Conservation (phyloP, 108 stramenopile genomes). For the Conticribra guillardii region DNA sequence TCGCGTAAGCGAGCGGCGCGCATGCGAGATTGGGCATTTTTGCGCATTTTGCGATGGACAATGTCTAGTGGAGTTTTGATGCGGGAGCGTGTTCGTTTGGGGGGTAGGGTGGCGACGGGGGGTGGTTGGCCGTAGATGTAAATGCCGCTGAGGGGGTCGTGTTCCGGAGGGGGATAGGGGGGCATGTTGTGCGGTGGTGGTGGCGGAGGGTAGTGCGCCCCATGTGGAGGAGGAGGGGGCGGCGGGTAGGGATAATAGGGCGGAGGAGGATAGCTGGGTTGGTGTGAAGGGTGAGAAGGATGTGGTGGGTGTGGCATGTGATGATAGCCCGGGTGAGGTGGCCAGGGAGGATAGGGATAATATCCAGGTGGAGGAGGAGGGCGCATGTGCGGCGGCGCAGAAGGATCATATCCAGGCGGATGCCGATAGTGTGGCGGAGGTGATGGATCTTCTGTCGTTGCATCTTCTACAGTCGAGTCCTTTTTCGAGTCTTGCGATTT, state of each 20-base stretch:
- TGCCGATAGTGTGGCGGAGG: no score
- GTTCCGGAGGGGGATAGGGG: constrained; percentile 5
- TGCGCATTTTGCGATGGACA: constrained; percentile 62
- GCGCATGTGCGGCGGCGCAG: no score
- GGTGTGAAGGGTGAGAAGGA: constrained; percentile 46
- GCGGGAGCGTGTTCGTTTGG: constrained; percentile 10
- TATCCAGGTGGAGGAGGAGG: constrained; percentile 9
- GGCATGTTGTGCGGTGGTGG: background rate
- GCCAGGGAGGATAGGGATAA: constrained; percentile 29
- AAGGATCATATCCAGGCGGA: no score
- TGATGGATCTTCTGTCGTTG: no score
- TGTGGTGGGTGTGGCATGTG: no score
- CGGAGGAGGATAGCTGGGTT: background rate
- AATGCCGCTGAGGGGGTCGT: background rate
- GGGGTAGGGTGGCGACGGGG: background rate
- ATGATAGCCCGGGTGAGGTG: no score
- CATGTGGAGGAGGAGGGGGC: constrained; percentile 33
- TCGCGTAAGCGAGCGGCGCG: constrained; percentile 67
- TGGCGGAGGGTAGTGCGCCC: constrained; percentile 42
- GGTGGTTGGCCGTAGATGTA: constrained; percentile 51
- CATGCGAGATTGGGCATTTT: constrained; percentile 78
- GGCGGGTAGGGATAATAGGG: background rate
- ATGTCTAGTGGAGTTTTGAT: constrained; percentile 54
- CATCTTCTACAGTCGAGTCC: no score
- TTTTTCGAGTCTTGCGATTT: no score